Evolutionary conservation across 371 early-diverging fungal species (phyloP), one percentile per base, ranked within the genome.

Genomic region (Funneliformis caledonium): DNA sequence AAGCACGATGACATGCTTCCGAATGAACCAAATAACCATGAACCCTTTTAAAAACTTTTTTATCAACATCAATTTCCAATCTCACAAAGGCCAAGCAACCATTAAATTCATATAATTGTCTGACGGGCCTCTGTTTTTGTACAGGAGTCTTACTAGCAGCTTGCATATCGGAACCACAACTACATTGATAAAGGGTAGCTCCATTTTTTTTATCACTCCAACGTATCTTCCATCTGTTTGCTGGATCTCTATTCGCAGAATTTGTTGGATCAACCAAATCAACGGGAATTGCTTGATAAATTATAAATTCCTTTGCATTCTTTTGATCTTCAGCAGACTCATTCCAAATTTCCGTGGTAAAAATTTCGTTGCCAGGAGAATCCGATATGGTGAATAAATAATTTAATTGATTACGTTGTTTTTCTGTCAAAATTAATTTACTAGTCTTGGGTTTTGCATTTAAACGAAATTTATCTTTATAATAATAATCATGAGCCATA

Each of bases 61-160:
- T 64, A 64, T 64, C 64, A 31, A 31, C 33, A 31, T 22, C 33
- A 19, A 43, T 69, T 69, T 69, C 69, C 0, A 69, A n/a, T 10
- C 45, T 69, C 8, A 69, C 12, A 45, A 69, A 69, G 45, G 69
- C 69, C 43, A 69, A 69, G 45, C 69, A 69, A 43, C 69, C 69
- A 69, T 42, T n/a, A 69, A 69, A 69, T 16, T 69, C 69, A 69
- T 69, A 69, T n/a, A 45, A n/a, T 69, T 69, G 69, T 45, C 69
- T 33, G 45, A 69, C 7, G 10, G 37, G 37, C 45, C 69, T 69
- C 45, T 69, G 69, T 43, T 69, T 69, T 69, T 37, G 43, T 45
- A 19, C 10, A 19, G 33, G 43, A 8, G 69, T 43, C 22, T 69
- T 69, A 43, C 69, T 69, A 19, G 45, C 69, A 37, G 45, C 37